These are phyloP conservation scores for Podaxis sp. DNA, from an alignment of 768 basidiomycete species.

Conservation along the genomic window DNA sequence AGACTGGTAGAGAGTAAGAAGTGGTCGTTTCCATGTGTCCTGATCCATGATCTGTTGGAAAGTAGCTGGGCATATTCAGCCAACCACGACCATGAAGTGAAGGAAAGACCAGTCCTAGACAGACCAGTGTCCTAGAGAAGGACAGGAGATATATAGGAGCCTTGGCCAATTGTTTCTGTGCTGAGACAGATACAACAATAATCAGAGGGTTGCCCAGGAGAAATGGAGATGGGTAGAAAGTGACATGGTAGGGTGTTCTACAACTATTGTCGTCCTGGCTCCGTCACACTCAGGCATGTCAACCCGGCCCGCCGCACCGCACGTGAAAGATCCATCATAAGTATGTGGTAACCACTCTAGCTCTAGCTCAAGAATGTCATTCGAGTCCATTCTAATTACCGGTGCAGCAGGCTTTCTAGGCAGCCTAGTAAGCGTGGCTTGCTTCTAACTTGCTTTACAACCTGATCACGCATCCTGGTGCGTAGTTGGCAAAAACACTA, in stretches of 20 bases:
- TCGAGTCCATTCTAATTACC: constrained; percentile 40
- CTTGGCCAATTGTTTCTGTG: constrained; percentile 3
- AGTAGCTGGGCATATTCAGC: constrained; percentile 11
- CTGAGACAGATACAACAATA: constrained; percentile 1
- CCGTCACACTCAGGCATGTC: constrained; percentile 4
- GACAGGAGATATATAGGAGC: constrained; percentile 5
- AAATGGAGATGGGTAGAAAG: constrained; percentile 2
- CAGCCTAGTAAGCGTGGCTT: constrained; percentile 30
- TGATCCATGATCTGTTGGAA: constrained; percentile 1
- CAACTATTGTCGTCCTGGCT: not conserved
- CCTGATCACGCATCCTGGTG: not conserved
- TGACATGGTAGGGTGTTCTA: not conserved
- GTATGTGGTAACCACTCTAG: not conserved
- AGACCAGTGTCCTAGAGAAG: not conserved
- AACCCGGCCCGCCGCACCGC: not conserved
- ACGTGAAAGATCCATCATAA: not conserved
- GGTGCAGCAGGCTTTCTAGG: constrained; percentile 45
- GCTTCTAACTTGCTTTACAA: not conserved
- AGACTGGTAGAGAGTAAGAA: constrained; percentile 4
- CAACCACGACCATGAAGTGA: constrained; percentile 7
- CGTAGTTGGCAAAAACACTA: constrained; percentile 37
- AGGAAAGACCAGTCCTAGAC: constrained; percentile 5
- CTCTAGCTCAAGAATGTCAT: not conserved
- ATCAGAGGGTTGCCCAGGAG: constrained; percentile 7
- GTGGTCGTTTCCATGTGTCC: not conserved